Evolutionary conservation across 2,329 filamentous ascomycete genomes (phyloP), one percentile per base, ranked within the genome.

Genomic region (Emergomyces africanus): DNA sequence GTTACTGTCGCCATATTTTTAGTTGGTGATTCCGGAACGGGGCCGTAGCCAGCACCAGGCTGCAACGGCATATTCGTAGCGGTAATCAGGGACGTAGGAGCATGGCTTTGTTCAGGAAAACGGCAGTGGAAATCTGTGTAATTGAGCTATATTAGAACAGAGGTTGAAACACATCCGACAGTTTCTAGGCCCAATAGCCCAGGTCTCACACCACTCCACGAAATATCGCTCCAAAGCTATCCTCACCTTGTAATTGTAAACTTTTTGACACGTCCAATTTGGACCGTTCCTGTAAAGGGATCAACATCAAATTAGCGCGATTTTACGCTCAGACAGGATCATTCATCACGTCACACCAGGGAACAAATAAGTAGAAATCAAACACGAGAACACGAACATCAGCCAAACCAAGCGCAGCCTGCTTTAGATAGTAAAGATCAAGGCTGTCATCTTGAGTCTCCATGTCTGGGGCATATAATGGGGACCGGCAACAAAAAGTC

Each of bases 401-500:
- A 65, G 70, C 68, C 64, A 71, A 65, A 25, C 70, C 71, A 63
- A 75, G 67, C 66, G 72, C 73, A 67, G 70, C 69, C 65, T 71
- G 72, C 71, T 74, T 71, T 61, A 75, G 62, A 61, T 69, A 68
- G 57, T 65, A 67, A 44, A 75, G 69, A 58, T 75, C 73, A 60
- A 75, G 66, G 58, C 73, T 75, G 60, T 75, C 70, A 37, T 70
- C 67, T 57, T 75, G 71, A 6, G 71, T 73, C 59, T 74, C 72
- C 72, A 74, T 74, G 39, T 44, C 49, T 48, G 28, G 33, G 33
- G 42, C n/a, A 51, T 25, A 33, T 20, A 55, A 50, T 54, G 28
- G 39, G 48, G 14, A n/a, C 28, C 20, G 51, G n/a, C n/a, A 30
- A 30, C 6, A 30, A 30, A 41, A 20, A 25, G 30, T 5, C 28